These are phyloP conservation scores for Ceratocystis smalleyi DNA, from an alignment of 2,329 filamentous ascomycete species.

Conservation along the genomic window DNA sequence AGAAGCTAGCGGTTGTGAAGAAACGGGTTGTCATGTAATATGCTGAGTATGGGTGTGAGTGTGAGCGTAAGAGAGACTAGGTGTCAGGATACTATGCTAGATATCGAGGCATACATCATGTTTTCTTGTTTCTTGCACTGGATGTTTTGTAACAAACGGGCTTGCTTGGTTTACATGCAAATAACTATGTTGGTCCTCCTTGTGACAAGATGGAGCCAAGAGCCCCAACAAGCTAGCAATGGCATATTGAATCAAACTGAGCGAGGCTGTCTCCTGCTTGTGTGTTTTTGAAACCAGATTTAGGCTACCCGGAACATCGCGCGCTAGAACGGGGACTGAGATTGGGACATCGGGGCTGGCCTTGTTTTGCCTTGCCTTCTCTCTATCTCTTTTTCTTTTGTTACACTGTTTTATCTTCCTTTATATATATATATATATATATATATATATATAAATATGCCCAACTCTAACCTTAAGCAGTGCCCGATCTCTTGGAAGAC, in stretches of 20 bases:
- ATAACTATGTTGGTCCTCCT: not conserved
- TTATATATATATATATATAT: not conserved
- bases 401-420: not conserved
- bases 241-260: not conserved
- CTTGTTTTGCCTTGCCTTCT: not conserved
- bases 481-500: slow-evolving; percentile 39
- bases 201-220: not conserved
- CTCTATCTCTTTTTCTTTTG: not conserved
- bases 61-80: no score
- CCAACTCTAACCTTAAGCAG: not conserved
- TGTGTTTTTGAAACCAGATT: no score
- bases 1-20: not conserved
- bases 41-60: not conserved
- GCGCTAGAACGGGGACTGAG: no score
- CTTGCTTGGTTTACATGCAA: no score
- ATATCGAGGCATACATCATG: no score
- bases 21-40: not conserved
- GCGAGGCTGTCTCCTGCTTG: not conserved
- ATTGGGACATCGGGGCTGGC: no score
- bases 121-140: no score
- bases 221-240: not conserved
- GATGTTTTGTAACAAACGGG: no score
- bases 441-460: not conserved
- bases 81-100: no score
- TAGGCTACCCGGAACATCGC: no score